Evolutionary conservation across 768 basidiomycete species (phyloP).

Genomic region (Lyophyllum decastes): DNA sequence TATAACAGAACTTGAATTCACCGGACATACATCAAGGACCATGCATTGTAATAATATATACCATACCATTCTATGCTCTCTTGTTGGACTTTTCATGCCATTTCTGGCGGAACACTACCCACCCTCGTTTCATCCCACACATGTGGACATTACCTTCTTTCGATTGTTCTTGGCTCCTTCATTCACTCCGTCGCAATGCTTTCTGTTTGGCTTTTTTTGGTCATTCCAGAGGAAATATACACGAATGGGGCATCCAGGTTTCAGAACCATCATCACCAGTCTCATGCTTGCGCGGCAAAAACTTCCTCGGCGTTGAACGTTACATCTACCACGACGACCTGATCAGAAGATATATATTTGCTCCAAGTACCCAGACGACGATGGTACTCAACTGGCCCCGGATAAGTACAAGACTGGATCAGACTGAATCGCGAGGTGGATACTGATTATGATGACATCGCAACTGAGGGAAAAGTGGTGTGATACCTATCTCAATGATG

Average conservation of each 20-base stretch:
- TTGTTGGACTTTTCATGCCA: constrained; percentile 2
- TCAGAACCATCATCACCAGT: background rate
- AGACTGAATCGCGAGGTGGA: background rate
- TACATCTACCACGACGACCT: background rate
- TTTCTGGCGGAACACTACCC: constrained; percentile 1
- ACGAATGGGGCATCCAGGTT: background rate
- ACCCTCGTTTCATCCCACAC: background rate
- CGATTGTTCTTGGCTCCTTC: background rate
- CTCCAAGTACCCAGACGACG: background rate
- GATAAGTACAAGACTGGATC: too few species aligned
- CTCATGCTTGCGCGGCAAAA: background rate
- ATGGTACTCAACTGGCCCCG: background rate
- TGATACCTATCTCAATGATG: background rate
- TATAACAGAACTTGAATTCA: constrained; percentile 9
- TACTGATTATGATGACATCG: background rate
- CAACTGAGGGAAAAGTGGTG: background rate
- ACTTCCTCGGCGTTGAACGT: background rate
- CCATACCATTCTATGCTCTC: constrained; percentile 2
- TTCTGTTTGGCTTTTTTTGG: background rate
- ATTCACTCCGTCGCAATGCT: constrained; percentile 2
- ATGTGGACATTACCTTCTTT: constrained; percentile 3
- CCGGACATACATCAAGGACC: constrained; percentile 14
- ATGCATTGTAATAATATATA: constrained; percentile 20
- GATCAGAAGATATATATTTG: background rate
- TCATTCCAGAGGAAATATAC: background rate